These are phyloP conservation scores for Fusarium redolens DNA, from an alignment of 2,329 filamentous ascomycete genomes.

Conservation along the genomic window DNA sequence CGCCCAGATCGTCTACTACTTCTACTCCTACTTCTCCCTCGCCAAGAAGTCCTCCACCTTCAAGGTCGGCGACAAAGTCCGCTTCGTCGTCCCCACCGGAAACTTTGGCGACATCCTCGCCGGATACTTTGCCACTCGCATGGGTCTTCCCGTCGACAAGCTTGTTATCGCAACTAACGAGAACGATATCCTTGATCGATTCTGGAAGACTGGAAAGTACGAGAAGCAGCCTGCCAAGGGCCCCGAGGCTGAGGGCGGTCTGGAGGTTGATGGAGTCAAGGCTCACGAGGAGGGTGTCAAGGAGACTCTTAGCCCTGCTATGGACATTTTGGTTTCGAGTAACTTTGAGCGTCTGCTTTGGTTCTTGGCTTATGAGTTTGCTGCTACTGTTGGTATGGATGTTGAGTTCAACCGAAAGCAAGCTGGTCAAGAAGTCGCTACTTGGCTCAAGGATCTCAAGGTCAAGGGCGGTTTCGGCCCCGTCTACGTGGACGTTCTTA, in stretches of 20 bases:
- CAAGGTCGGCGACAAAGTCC: conserved; percentile 74
- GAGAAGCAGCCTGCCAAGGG: conserved; percentile 81
- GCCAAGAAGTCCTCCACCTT: conserved; percentile 69
- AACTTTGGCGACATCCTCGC: conserved; percentile 96
- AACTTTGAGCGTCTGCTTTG: conserved; percentile 97
- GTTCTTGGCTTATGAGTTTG: conserved; percentile 86
- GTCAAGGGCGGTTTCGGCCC: conserved; percentile 80
- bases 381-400: conserved; percentile 68
- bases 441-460: conserved; percentile 86
- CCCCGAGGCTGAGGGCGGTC: conserved; percentile 69
- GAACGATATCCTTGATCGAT: conserved; percentile 96
- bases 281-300: conserved; percentile 81
- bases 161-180: conserved; percentile 95
- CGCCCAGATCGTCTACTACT: conserved; percentile 97
- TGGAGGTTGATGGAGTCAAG: conserved; percentile 70
- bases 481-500: conserved; percentile 79
- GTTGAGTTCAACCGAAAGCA: conserved; percentile 74
- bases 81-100: conserved; percentile 92
- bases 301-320: conserved; percentile 92
- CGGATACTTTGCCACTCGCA: conserved; percentile 90
- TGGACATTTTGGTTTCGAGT: conserved; percentile 96
- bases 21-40: conserved; percentile 91
- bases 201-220: conserved; percentile 91
- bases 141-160: conserved; percentile 90
- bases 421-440: conserved; percentile 79